Evolutionary conservation across 192 early-diverging fungal species (phyloP).

Genomic region (Entomortierella parvispora): DNA sequence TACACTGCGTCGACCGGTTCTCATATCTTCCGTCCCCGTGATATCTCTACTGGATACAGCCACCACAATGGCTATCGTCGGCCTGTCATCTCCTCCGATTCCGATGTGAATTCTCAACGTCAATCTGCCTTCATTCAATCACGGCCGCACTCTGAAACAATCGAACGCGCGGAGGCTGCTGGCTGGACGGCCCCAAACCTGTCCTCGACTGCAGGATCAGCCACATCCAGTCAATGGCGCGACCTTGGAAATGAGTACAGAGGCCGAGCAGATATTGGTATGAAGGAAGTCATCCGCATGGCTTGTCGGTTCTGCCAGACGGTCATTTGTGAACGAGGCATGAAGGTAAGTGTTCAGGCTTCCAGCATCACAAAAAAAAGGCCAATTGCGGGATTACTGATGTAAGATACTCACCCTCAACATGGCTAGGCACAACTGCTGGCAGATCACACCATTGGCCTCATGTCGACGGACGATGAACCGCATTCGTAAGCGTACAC

Average conservation of each 20-base stretch:
- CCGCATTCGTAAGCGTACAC: conserved; percentile 66
- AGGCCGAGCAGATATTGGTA: conserved; percentile 22
- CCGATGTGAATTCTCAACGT: not conserved
- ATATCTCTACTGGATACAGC: conserved; percentile 1
- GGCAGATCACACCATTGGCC: conserved; percentile 73
- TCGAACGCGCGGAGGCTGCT: conserved; percentile 30
- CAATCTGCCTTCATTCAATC: not conserved
- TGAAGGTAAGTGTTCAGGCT: conserved; percentile 65
- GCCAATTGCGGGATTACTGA: not conserved
- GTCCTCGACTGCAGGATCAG: not conserved
- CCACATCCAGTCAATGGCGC: not conserved
- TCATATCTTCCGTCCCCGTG: conserved; percentile 7
- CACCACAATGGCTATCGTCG: conserved; percentile 1
- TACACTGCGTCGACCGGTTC: conserved; percentile 11
- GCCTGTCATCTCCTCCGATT: not conserved
- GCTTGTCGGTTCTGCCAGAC: conserved; percentile 70
- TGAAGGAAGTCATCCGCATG: conserved; percentile 69
- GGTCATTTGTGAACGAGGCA: conserved; percentile 75
- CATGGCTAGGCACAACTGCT: conserved; percentile 67
- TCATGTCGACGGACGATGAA: conserved; percentile 74
- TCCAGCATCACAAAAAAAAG: not conserved
- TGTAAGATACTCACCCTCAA: not conserved
- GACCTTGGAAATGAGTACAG: not conserved
- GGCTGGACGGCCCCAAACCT: conserved; percentile 15
- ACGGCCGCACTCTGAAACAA: conserved; percentile 20